Conservation (phyloP, 148 eudicot species). For the Fagopyrum tataricum region DNA sequence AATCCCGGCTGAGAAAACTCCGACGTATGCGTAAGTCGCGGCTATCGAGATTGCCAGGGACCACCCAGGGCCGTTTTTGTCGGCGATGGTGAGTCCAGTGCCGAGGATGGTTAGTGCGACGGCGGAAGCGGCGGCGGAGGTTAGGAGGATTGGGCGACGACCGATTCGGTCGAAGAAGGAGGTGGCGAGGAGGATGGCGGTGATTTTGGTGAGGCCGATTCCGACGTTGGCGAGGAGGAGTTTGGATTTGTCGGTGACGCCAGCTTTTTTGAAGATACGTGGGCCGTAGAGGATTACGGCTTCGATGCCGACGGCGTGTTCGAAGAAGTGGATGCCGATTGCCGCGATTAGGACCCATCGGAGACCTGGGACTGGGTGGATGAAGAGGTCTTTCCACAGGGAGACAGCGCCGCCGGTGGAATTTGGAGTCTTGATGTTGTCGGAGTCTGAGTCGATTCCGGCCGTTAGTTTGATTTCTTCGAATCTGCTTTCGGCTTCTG, state of each 20-base stretch:
- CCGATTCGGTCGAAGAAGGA: constrained; percentile 53
- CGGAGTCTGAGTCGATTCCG: constrained; percentile 20
- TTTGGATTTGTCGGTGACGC: constrained; percentile 28
- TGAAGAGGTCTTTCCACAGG: constrained; percentile 43
- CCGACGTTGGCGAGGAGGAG: constrained; percentile 56
- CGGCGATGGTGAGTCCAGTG: constrained; percentile 29
- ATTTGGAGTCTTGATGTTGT: not conserved
- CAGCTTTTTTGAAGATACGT: constrained; percentile 61
- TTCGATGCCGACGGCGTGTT: constrained; percentile 69
- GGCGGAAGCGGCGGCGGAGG: constrained; percentile 39
- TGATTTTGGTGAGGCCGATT: constrained; percentile 42
- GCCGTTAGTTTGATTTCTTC: constrained; percentile 31
- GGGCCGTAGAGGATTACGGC: constrained; percentile 74
- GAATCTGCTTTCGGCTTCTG: constrained; percentile 46
- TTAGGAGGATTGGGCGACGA: constrained; percentile 47
- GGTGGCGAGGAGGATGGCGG: constrained; percentile 32
- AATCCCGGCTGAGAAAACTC: constrained; percentile 58
- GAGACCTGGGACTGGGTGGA: constrained; percentile 42
- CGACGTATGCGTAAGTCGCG: constrained; percentile 33
- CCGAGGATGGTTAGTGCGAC: constrained; percentile 36
- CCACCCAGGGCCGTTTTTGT: constrained; percentile 36
- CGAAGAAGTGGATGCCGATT: constrained; percentile 71
- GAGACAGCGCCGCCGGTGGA: constrained; percentile 21
- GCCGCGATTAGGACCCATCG: constrained; percentile 53
- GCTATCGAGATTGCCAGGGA: constrained; percentile 40